These are phyloP conservation scores for Talaromyces sp. DNA, from an alignment of 2,329 filamentous ascomycete genomes.

Conservation along the genomic window DNA sequence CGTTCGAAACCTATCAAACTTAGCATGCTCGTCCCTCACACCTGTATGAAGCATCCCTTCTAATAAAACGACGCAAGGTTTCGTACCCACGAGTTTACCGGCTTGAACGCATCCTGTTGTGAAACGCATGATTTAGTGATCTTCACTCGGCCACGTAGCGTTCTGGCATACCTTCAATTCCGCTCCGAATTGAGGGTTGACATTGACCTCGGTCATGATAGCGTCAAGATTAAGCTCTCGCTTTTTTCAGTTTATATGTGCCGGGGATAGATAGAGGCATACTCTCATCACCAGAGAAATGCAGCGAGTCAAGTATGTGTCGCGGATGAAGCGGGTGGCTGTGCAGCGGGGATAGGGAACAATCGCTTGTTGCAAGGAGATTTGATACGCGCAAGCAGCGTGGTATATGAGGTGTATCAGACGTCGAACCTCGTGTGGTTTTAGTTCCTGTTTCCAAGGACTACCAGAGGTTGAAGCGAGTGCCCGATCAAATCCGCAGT, in stretches of 20 bases:
- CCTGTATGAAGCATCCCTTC: neutral
- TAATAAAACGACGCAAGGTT: constrained; percentile 17
- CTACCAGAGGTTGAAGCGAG: neutral
- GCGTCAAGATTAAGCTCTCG: constrained; percentile 11
- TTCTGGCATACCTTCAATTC: constrained; percentile 72
- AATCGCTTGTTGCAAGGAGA: neutral
- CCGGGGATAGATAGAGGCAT: constrained; percentile 13
- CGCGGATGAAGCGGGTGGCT: constrained; percentile 10
- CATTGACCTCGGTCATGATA: constrained; percentile 76
- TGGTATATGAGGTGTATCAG: neutral
- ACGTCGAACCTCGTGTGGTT: neutral
- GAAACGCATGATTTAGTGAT: constrained; percentile 1
- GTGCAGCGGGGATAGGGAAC: neutral
- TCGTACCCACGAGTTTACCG: constrained; percentile 80
- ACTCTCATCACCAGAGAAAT: neutral
- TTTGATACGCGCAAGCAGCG: neutral
- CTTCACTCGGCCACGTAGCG: neutral
- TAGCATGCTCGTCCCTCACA: constrained; percentile 9
- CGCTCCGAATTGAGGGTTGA: constrained; percentile 80
- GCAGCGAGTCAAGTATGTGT: constrained; percentile 1
- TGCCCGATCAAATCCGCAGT: neutral
- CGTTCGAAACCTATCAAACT: constrained; percentile 62
- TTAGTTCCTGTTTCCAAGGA: neutral
- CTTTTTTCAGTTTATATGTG: constrained; percentile 15
- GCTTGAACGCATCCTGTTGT: constrained; percentile 87